Evolutionary conservation across 148 eudicot genomes (phyloP).

Genomic region (Simmondsia chinensis): DNA sequence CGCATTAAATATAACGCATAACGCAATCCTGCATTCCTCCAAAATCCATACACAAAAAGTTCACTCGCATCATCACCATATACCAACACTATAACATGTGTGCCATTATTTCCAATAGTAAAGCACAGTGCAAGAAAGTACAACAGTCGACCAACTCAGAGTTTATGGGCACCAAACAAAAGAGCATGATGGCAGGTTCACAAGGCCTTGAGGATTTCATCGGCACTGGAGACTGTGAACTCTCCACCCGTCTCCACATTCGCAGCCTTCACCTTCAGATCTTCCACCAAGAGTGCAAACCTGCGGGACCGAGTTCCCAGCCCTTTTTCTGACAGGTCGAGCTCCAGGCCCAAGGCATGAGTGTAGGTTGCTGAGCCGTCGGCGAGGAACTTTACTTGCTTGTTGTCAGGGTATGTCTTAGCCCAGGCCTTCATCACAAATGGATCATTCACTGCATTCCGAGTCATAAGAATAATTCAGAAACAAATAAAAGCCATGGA

Average conservation of each 20-base stretch:
- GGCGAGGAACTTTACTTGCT: conserved; percentile 67
- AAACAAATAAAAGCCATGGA: background rate
- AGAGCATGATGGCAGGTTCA: conserved; percentile 9
- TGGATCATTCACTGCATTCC: conserved; percentile 68
- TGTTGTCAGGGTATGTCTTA: conserved; percentile 64
- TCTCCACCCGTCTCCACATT: conserved; percentile 68
- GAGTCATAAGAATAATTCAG: background rate
- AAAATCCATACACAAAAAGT: too few species aligned
- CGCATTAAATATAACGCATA: too few species aligned
- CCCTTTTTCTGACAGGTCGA: conserved; percentile 55
- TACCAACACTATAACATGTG: too few species aligned
- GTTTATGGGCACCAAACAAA: background rate
- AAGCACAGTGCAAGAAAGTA: too few species aligned
- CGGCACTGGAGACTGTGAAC: conserved; percentile 68
- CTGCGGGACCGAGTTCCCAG: conserved; percentile 60
- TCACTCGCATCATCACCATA: too few species aligned
- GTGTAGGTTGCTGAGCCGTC: conserved; percentile 70
- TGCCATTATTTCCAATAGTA: too few species aligned
- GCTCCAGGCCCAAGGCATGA: conserved; percentile 64
- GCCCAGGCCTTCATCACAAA: conserved; percentile 93
- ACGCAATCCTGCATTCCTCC: too few species aligned
- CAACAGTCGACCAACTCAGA: background rate
- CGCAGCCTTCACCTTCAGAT: conserved; percentile 63
- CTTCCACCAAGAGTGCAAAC: conserved; percentile 60
- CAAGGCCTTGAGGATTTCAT: conserved; percentile 64